Evolutionary conservation across 179 eudicot species (phyloP), one percentile per base, ranked within the genome.

Genomic region (Patellifolia procumbens): DNA sequence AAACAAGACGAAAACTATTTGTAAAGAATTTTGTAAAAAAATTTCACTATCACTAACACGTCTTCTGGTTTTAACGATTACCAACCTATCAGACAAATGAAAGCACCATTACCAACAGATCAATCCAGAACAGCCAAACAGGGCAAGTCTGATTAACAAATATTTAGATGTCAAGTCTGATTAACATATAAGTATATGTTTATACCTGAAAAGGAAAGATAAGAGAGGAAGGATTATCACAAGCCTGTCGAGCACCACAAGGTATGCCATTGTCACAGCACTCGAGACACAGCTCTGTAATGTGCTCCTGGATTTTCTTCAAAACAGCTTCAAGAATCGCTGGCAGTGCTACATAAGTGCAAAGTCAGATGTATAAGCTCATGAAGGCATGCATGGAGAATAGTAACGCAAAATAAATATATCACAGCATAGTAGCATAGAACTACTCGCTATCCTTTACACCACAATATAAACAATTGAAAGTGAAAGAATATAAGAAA

Each of bases 241-340:
- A 94, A 67, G 90, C 90, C 77, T 87, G 97, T 63, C 95, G 91
- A 85, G 98, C 97, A 84, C 89, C 88, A 85, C 98, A 94, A 31
- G 97, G 94, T 70, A 92, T 61, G 31, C 98, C 98, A 74, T 77
- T 86, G 86, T 94, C 98, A 82, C 93, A 94, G 88, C 98, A 94
- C 60, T 92, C 81, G 3, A 94, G 97, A 79, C 98, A 94, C 65
- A 91, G 88, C 74, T 94, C 98, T 31, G 92, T 89, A 58, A 94
- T 94, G 82, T 94, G 98, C 85, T 91, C 89, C 80, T 83, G 82
- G 59, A 94, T 92, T 89, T 89, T 94, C 81, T 85, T 88, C 72
- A 88, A 84, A 28, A 92, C 87, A 10, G 93, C 85, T 81, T 94
- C 97, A 29, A 92, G 81, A 83, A 88, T 90, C 65, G 84, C 86